These are phyloP conservation scores for Euphorbia pulcherrima DNA, from an alignment of 345 rosid species.

Conservation along the genomic window DNA sequence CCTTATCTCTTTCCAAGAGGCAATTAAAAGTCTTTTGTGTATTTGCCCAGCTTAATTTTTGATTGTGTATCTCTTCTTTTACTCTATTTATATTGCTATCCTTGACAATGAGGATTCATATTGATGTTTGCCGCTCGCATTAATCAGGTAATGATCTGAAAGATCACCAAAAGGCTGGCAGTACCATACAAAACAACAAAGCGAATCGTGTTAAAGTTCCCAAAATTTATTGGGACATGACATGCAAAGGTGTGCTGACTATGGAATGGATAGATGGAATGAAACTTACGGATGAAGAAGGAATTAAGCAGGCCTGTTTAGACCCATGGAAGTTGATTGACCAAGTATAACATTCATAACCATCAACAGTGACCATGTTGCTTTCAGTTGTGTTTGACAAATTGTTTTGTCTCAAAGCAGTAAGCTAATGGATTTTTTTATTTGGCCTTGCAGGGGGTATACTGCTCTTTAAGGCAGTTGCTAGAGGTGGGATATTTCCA, in stretches of 20 bases:
- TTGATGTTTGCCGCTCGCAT: constrained; percentile 8
- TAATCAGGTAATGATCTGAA: constrained; percentile 40
- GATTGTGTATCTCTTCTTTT: neutral
- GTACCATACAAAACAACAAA: constrained; percentile 31
- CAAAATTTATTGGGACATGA: constrained; percentile 77
- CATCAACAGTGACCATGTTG: neutral
- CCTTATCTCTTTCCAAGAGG: neutral
- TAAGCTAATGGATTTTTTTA: constrained; percentile 1
- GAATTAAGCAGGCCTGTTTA: constrained; percentile 52
- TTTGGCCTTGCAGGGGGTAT: constrained; percentile 57
- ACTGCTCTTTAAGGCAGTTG: constrained; percentile 87
- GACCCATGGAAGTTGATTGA: constrained; percentile 76
- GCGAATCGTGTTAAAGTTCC: constrained; percentile 68
- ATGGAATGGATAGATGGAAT: constrained; percentile 99
- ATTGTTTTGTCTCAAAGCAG: neutral
- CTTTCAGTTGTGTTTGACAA: neutral
- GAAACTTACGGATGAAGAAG: constrained; percentile 75
- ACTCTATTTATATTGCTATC: neutral
- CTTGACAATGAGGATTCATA: neutral
- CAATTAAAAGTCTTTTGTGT: neutral
- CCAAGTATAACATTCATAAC: constrained; percentile 42
- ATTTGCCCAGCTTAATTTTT: neutral
- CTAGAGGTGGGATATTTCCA: constrained; percentile 97
- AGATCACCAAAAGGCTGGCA: constrained; percentile 27
- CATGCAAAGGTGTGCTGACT: constrained; percentile 80